Evolutionary conservation across 805 yeast species (phyloP).

Genomic region (Hermanozyma aechmeae): DNA sequence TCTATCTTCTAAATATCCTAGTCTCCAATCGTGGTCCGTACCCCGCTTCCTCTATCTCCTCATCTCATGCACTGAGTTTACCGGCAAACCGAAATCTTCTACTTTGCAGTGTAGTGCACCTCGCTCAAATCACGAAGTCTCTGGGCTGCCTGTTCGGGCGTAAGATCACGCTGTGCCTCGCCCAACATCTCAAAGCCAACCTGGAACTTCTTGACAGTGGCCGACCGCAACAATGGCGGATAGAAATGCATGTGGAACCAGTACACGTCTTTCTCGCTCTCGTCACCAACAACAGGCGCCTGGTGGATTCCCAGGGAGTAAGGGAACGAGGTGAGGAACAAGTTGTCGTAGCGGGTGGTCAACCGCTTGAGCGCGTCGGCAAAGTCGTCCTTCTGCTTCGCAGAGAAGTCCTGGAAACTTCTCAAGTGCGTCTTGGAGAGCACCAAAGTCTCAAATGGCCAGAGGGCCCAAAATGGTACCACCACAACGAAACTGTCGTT

Average conservation of each 20-base stretch:
- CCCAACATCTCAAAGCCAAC: slow-evolving; percentile 67
- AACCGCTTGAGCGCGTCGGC: slow-evolving; percentile 44
- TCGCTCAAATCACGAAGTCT: slow-evolving; percentile 35
- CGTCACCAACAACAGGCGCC: slow-evolving; percentile 45
- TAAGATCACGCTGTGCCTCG: slow-evolving; percentile 62
- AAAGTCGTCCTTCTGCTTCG: slow-evolving; percentile 41
- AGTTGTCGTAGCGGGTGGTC: slow-evolving; percentile 61
- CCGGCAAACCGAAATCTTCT: no score
- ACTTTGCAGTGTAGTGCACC: slow-evolving; percentile 22
- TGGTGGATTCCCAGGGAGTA: slow-evolving; percentile 80
- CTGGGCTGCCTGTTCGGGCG: slow-evolving; percentile 59
- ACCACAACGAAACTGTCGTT: slow-evolving; percentile 59
- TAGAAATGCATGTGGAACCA: slow-evolving; percentile 70
- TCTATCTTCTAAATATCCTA: no score
- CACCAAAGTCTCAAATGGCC: slow-evolving; percentile 72
- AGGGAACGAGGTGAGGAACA: slow-evolving; percentile 62
- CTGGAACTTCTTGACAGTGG: slow-evolving; percentile 65
- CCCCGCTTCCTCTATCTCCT: no score
- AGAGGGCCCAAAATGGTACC: slow-evolving; percentile 75
- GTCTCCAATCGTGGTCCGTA: no score
- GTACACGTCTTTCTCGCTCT: slow-evolving; percentile 31
- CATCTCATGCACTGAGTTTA: no score
- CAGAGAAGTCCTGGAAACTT: slow-evolving; percentile 39
- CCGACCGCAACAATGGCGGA: slow-evolving; percentile 67
- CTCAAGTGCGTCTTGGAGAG: slow-evolving; percentile 47